Percentiles rank a stretch among this genome's conserved stretches.
These are phyloP conservation scores for Oryza australiensis DNA, from an alignment of 176 grass and related monocot species.

Conservation along the genomic window DNA sequence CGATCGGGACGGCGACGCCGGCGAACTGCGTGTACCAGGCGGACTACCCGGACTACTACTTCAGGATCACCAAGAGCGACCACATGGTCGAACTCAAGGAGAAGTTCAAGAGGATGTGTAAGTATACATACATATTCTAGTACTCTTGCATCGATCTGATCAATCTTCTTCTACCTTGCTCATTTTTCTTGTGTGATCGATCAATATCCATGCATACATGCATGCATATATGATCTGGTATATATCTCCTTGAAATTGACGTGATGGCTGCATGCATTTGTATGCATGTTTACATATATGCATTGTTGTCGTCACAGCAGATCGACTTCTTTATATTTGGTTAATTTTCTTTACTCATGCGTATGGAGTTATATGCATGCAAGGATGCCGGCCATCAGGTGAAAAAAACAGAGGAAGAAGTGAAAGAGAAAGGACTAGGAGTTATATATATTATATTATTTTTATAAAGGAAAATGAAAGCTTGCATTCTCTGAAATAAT, in stretches of 20 bases:
- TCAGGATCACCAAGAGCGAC: slow-evolving; percentile 88
- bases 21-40: slow-evolving; percentile 79
- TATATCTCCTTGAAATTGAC: not conserved
- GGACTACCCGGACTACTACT: slow-evolving; percentile 97
- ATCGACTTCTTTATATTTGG: not conserved
- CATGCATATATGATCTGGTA: too few species aligned
- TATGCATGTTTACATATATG: not conserved
- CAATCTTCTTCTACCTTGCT: too few species aligned
- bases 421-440: too few species aligned
- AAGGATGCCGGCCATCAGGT: too few species aligned
- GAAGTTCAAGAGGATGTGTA: slow-evolving; percentile 97
- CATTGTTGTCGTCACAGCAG: not conserved
- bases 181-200: too few species aligned
- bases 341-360: too few species aligned
- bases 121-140: not conserved
- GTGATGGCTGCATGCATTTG: not conserved
- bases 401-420: not conserved
- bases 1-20: slow-evolving; percentile 87
- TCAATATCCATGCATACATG: too few species aligned
- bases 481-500: not conserved
- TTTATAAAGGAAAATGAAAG: too few species aligned
- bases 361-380: too few species aligned
- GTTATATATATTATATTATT: too few species aligned
- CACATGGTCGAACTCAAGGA: slow-evolving; percentile 93
- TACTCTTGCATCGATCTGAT: not conserved